phyloP scores from a whole-genome alignment of 2,329 filamentous ascomycete genomes.

The Nigrospora osmanthi region DNA sequence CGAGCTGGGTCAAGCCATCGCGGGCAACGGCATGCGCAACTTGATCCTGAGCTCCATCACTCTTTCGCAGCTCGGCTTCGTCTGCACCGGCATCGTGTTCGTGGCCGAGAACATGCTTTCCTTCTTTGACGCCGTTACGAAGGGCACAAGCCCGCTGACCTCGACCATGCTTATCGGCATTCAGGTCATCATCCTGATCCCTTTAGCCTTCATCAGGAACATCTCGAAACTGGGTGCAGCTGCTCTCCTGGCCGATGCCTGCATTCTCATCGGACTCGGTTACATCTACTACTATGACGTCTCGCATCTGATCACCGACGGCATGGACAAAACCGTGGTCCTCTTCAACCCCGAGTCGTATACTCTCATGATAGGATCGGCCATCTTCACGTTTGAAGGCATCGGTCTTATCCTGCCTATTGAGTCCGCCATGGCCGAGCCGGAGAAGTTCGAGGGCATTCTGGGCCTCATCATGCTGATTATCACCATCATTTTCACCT shows the following conservation, averaged over 20 bases:
- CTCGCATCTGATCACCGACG: conserved; percentile 41
- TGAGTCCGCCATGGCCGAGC: conserved; percentile 66
- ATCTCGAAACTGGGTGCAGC: conserved; percentile 66
- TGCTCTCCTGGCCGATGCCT: conserved; percentile 62
- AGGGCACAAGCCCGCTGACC: conserved; percentile 39
- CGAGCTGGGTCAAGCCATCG: conserved; percentile 61
- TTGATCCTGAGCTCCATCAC: conserved; percentile 64
- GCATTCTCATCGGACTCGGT: conserved; percentile 60
- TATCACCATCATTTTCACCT: conserved; percentile 66
- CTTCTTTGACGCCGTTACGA: conserved; percentile 56
- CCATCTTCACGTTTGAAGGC: conserved; percentile 73
- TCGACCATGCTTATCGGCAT: conserved; percentile 55
- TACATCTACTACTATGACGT: conserved; percentile 73
- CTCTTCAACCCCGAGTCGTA: conserved; percentile 64
- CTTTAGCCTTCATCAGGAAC: conserved; percentile 63
- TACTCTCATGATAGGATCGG: conserved; percentile 63
- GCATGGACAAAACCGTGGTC: conserved; percentile 52
- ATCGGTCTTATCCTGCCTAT: conserved; percentile 72
- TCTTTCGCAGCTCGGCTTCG: conserved; percentile 70
- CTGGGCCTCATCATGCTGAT: conserved; percentile 64
- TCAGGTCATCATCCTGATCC: conserved; percentile 57
- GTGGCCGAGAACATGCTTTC: conserved; percentile 66
- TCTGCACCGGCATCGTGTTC: conserved; percentile 71
- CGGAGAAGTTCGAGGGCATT: conserved; percentile 57
- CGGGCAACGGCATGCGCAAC: conserved; percentile 53